Percentiles rank a stretch among this genome's conserved stretches.
Conservation (phyloP, 306 rosid species). For the Sindora glabra region DNA sequence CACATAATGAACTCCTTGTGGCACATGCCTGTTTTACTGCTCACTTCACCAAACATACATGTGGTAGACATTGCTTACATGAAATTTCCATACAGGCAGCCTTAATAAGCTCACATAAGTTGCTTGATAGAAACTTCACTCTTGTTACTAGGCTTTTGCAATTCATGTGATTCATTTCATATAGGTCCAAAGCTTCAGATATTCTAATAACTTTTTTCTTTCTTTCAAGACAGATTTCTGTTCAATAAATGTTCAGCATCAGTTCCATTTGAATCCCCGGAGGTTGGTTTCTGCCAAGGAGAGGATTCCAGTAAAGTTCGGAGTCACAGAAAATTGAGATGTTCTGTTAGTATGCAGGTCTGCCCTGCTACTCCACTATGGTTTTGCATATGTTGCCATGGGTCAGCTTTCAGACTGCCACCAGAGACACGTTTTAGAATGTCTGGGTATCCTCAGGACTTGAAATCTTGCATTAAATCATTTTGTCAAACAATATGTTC, state of each 20-base stretch:
- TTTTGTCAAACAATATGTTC: constrained; percentile 24
- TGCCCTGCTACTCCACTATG: constrained; percentile 70
- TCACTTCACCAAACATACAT: too few relatives aligned
- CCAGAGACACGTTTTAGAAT: constrained; percentile 58
- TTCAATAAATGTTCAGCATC: too few relatives aligned
- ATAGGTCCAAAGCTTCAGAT: background rate
- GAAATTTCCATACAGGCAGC: too few relatives aligned
- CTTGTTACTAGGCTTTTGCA: too few relatives aligned
- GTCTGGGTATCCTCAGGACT: constrained; percentile 33
- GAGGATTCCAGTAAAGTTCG: constrained; percentile 11
- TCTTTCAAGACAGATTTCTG: constrained; percentile 13
- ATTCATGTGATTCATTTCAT: too few relatives aligned
- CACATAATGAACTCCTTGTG: too few relatives aligned
- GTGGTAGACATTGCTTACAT: too few relatives aligned
- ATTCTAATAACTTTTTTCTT: constrained; percentile 6
- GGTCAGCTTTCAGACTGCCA: constrained; percentile 51
- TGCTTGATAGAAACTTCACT: too few relatives aligned
- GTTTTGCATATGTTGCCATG: constrained; percentile 80
- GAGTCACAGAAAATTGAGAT: constrained; percentile 58
- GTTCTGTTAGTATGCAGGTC: constrained; percentile 74
- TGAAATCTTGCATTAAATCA: constrained; percentile 18
- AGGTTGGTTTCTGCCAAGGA: constrained; percentile 57
- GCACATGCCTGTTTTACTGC: too few relatives aligned
- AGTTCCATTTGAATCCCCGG: constrained; percentile 76
- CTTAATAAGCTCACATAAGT: too few relatives aligned